Evolutionary conservation across 768 basidiomycete species (phyloP).

Genomic region (Polyporus arcularius): DNA sequence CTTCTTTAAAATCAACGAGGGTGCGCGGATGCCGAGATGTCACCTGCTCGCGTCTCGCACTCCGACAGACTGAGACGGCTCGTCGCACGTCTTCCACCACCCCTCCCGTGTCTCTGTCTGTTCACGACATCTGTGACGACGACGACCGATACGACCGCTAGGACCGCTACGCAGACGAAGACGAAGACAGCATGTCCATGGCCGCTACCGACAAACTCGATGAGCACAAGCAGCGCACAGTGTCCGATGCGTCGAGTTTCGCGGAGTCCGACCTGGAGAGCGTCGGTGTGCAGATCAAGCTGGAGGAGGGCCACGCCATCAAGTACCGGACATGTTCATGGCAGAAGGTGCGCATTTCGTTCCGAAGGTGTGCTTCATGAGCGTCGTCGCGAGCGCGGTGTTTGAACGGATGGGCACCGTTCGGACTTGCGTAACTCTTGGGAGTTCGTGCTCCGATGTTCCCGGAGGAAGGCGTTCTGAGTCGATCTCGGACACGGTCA

Average conservation of each 20-base stretch:
- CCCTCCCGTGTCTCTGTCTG: no score
- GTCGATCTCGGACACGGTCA: no score
- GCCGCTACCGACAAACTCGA: not conserved
- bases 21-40: not conserved
- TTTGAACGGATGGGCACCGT: no score
- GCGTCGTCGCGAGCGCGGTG: no score
- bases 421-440: no score
- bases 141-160: not conserved
- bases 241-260: not conserved
- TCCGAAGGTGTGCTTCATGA: not conserved
- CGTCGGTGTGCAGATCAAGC: constrained; percentile 2
- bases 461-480: no score
- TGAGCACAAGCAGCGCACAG: not conserved
- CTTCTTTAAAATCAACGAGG: not conserved
- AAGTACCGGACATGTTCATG: constrained; percentile 46
- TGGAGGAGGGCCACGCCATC: constrained; percentile 35
- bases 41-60: not conserved
- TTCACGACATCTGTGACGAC: no score
- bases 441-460: no score
- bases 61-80: no score
- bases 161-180: no score
- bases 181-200: no score
- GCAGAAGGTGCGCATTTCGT: constrained; percentile 41
- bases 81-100: no score
- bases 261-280: not conserved